Evolutionary conservation across 179 eudicot genomes (phyloP).

Genomic region (Actinidia chinensis): DNA sequence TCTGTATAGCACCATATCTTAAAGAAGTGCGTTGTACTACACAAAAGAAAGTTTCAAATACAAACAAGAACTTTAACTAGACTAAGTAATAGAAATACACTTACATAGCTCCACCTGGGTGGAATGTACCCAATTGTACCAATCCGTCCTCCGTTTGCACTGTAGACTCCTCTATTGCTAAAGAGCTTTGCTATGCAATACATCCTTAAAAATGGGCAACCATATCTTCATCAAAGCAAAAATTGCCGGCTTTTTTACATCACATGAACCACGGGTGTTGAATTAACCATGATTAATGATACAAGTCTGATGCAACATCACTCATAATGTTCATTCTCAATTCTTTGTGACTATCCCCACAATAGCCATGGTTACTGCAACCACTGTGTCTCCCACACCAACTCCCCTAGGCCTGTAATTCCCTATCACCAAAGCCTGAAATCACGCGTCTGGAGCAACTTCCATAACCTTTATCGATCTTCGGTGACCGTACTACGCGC

Average conservation of each 20-base stretch:
- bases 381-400: slow-evolving; percentile 15
- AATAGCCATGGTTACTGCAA: slow-evolving; percentile 9
- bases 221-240: slow-evolving; percentile 23
- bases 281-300: slow-evolving; percentile 19
- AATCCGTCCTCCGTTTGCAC: slow-evolving; percentile 16
- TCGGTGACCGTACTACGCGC: slow-evolving; percentile 17
- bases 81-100: neutral
- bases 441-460: slow-evolving; percentile 17
- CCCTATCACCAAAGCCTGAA: slow-evolving; percentile 14
- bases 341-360: slow-evolving; percentile 11
- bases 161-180: neutral
- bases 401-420: slow-evolving; percentile 20
- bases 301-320: slow-evolving; percentile 23
- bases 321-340: slow-evolving; percentile 18
- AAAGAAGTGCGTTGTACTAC: too few relatives aligned
- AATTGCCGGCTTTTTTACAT: slow-evolving; percentile 27
- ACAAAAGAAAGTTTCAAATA: too few relatives aligned
- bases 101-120: neutral
- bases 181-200: slow-evolving; percentile 26
- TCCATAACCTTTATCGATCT: slow-evolving; percentile 18
- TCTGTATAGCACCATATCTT: slow-evolving; percentile 14
- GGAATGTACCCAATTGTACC: slow-evolving; percentile 29
- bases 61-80: neutral
- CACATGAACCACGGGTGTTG: slow-evolving; percentile 21
- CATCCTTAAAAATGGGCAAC: slow-evolving; percentile 22